Percentiles rank a stretch among this genome's conserved stretches.
Evolutionary conservation across 495 filamentous ascomycete species (phyloP).

Genomic region (Daldinia loculata): DNA sequence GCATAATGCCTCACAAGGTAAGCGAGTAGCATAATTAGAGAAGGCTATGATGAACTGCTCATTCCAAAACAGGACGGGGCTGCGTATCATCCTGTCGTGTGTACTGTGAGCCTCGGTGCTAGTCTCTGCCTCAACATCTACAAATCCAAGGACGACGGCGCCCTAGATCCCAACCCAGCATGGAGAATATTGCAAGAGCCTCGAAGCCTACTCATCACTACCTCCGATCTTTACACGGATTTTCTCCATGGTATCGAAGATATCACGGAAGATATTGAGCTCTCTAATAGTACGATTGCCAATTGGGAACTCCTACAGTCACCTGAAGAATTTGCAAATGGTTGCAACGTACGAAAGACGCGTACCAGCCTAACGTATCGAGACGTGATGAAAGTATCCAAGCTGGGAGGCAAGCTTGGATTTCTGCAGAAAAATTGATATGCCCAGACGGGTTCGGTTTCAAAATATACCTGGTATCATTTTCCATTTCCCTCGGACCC

Average conservation of each 20-base stretch:
- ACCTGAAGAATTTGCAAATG: constrained; percentile 61
- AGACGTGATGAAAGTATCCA: constrained; percentile 88
- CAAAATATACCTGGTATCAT: constrained; percentile 86
- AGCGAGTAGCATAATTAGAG: constrained; percentile 24
- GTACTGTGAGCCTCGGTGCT: constrained; percentile 85
- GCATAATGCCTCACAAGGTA: constrained; percentile 92
- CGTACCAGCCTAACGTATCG: constrained; percentile 91
- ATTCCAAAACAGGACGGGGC: constrained; percentile 67
- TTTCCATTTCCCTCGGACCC: constrained; percentile 72
- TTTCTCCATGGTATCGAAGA: constrained; percentile 82
- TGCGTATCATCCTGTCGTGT: constrained; percentile 87
- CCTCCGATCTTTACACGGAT: constrained; percentile 70
- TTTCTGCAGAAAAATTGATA: constrained; percentile 59
- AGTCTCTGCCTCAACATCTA: constrained; percentile 82
- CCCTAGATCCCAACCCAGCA: constrained; percentile 54
- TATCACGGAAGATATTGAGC: constrained; percentile 64
- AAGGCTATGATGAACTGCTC: constrained; percentile 25
- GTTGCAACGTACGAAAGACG: constrained; percentile 68
- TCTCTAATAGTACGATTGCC: constrained; percentile 69
- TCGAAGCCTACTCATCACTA: constrained; percentile 81
- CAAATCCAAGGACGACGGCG: constrained; percentile 65
- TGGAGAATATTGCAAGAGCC: constrained; percentile 88
- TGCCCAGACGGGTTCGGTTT: constrained; percentile 20
- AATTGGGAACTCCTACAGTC: constrained; percentile 86
- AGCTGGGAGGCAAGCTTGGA: constrained; percentile 72